Evolutionary conservation across 2,329 filamentous ascomycete species (phyloP).

Genomic region (Fusarium cicatricum): DNA sequence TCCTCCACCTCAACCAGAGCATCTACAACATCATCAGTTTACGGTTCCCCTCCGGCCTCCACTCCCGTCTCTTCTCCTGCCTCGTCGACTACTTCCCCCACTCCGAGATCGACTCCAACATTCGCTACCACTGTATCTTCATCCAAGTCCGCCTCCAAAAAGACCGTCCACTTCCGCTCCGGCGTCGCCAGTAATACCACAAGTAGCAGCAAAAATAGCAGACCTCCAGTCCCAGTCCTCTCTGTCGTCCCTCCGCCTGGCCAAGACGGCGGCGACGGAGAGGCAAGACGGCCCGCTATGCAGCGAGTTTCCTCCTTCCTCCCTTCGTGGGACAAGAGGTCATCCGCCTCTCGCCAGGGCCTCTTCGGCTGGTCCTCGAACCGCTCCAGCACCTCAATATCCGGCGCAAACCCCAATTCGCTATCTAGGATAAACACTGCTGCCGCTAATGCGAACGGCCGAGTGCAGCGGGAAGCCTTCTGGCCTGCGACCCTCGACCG

Average conservation of each 20-base stretch:
- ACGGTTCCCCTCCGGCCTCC: constrained; percentile 26
- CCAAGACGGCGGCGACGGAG: constrained; percentile 47
- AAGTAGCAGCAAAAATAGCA: constrained; percentile 45
- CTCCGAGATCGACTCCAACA: constrained; percentile 31
- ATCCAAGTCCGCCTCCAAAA: constrained; percentile 19
- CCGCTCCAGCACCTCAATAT: constrained; percentile 55
- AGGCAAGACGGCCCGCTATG: constrained; percentile 49
- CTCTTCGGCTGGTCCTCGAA: constrained; percentile 56
- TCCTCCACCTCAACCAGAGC: constrained; percentile 29
- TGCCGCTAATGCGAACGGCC: constrained; percentile 44
- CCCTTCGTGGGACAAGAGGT: constrained; percentile 56
- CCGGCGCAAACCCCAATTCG: constrained; percentile 30
- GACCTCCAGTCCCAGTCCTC: constrained; percentile 37
- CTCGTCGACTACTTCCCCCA: constrained; percentile 32
- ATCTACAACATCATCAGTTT: constrained; percentile 27
- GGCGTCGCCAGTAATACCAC: constrained; percentile 22
- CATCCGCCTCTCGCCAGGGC: constrained; percentile 43
- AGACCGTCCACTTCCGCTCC: constrained; percentile 28
- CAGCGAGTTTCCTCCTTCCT: constrained; percentile 56
- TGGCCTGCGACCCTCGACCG: constrained; percentile 87
- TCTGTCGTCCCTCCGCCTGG: constrained; percentile 46
- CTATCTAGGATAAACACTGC: constrained; percentile 48
- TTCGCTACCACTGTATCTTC: constrained; percentile 26
- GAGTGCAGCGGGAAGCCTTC: constrained; percentile 69
- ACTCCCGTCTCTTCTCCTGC: constrained; percentile 33